Conservation (phyloP, 345 rosid genomes). For the Garcia nutans region DNA sequence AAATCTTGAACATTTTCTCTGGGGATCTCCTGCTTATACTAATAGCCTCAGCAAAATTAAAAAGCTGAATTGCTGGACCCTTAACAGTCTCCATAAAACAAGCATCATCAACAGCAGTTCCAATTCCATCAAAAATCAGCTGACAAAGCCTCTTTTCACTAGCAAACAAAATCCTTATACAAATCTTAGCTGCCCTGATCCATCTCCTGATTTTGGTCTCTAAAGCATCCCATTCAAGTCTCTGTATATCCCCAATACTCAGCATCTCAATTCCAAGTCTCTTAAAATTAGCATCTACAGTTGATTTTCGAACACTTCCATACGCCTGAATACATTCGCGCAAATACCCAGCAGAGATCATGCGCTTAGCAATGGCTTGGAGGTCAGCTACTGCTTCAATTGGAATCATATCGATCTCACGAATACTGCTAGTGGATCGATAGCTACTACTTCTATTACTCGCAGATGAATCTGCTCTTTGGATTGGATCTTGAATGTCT, state of each 20-base stretch:
- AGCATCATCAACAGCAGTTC: conserved; percentile 61
- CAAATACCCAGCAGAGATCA: conserved; percentile 75
- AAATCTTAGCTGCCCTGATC: conserved; percentile 84
- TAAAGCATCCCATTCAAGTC: conserved; percentile 75
- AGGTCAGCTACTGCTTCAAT: conserved; percentile 62
- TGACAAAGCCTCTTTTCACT: conserved; percentile 84
- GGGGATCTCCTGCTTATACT: conserved; percentile 88
- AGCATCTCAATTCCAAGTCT: conserved; percentile 78
- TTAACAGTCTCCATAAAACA: conserved; percentile 88
- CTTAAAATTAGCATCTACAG: conserved; percentile 67
- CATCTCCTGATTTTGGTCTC: conserved; percentile 86
- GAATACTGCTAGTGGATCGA: conserved; percentile 80
- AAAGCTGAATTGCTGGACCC: conserved; percentile 67
- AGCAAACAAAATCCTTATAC: conserved; percentile 73
- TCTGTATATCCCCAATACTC: conserved; percentile 91
- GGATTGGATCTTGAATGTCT: conserved; percentile 19
- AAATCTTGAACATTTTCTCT: conserved; percentile 87
- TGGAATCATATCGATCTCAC: conserved; percentile 84
- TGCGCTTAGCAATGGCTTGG: conserved; percentile 67
- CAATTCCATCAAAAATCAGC: conserved; percentile 72
- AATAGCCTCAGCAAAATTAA: conserved; percentile 88
- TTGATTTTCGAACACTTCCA: conserved; percentile 84
- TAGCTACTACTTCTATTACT: conserved; percentile 32
- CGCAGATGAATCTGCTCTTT: conserved; percentile 13
- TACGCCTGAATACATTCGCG: conserved; percentile 91